Percentiles rank a stretch among this genome's conserved stretches.
Conservation (phyloP, 108 stramenopile species). For the Licmophora abbreviata region DNA sequence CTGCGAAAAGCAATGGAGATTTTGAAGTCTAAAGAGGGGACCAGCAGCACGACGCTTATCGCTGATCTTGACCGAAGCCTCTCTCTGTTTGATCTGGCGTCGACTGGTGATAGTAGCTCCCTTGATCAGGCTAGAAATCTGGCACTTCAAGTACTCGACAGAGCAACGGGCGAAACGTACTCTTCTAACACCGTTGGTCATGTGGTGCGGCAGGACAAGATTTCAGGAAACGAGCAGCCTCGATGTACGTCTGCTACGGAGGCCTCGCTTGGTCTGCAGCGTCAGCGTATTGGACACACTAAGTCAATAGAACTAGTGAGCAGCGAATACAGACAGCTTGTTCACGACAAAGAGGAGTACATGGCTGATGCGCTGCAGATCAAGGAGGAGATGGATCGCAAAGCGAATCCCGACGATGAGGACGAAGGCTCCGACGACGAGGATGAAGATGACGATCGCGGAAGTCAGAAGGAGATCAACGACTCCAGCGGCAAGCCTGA, state of each 20-base stretch:
- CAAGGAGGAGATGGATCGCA: conserved; percentile 69
- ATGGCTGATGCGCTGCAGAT: conserved; percentile 65
- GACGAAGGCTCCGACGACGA: conserved; percentile 71
- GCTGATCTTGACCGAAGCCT: conserved; percentile 28
- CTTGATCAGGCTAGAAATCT: conserved; percentile 25
- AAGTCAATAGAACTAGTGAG: no score
- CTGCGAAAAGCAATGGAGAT: conserved; percentile 20
- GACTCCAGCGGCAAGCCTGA: conserved; percentile 3
- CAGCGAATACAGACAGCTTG: conserved; percentile 47
- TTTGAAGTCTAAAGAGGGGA: conserved; percentile 7
- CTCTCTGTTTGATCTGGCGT: conserved; percentile 15
- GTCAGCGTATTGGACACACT: no score
- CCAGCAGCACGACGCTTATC: not conserved
- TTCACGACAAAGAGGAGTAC: conserved; percentile 56
- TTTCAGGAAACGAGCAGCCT: no score
- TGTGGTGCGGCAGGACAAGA: conserved; percentile 4
- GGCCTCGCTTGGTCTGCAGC: no score
- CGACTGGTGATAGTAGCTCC: conserved; percentile 6
- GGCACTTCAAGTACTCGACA: conserved; percentile 32
- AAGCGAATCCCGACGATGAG: conserved; percentile 43
- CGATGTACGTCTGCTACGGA: no score
- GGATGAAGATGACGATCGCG: conserved; percentile 69
- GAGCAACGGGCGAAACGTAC: conserved; percentile 31
- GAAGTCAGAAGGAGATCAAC: conserved; percentile 15
- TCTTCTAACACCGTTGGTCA: conserved; percentile 10